Base-by-base conservation (phyloP, 2,329 filamentous ascomycete species). In the Fusarium lyarnte region DNA sequence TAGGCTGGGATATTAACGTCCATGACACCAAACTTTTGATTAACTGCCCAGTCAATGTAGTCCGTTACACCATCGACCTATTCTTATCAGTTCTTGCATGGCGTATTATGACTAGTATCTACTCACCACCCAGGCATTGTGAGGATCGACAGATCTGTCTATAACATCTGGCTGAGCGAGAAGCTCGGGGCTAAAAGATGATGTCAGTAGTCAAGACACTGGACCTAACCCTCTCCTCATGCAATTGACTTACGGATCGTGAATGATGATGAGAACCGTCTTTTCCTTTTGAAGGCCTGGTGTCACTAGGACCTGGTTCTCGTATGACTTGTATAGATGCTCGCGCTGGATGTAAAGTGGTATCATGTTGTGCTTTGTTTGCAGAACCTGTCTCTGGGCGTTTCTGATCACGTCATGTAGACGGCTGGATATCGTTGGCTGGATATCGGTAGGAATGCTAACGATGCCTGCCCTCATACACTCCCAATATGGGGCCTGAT, bases 1-100 rank as follows among this genome's bases (percentile, higher is more conserved):
- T 94, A 90, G 72, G 91, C 92, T 0, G 95, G 95, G 6, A 99
- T 88, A 73, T 98, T 98, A 65, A 97, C 89, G 79, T 99, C 96
- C 76, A 99, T 92, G 27, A 98, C 90, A 3, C 91, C 94, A 77
- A 95, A 97, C 21, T 88, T 90, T 64, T 94, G 88, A n/a, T 87
- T 83, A 25, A 91, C 82, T 0, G 94, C 94, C 94, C 94, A 97
- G 66, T 92, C 90, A 71, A 98, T 90, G 80, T 97, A 98, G 33
- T 90, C 88, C 78, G 91, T 90, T 51, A 94, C 88, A 53, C 90
- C 88, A 86, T 98, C 95, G 83, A 93, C 90, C 94, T 97, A 54
- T 19, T 55, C 82, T 27, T 25, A 39, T 76, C 45, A 78, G 74
- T 47, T 12, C 33, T 21, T 14, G 16, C 10, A n/a, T 5, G 5